Conservation (phyloP, 768 basidiomycete genomes). For the Postia placenta region DNA sequence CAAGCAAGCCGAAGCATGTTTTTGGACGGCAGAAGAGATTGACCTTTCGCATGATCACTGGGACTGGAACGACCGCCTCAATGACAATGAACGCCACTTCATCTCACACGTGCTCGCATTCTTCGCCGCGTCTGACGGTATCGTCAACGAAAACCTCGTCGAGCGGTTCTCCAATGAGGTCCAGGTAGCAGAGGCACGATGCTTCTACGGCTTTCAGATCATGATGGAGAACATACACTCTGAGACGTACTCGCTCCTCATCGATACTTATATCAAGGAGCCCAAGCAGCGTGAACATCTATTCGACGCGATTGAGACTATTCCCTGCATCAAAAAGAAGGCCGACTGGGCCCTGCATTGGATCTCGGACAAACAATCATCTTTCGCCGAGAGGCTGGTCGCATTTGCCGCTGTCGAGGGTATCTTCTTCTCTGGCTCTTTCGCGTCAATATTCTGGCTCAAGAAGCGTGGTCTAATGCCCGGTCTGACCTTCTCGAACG, state of each 20-base stretch:
- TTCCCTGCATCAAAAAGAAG: constrained; percentile 88
- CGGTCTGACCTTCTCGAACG: constrained; percentile 93
- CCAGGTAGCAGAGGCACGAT: constrained; percentile 87
- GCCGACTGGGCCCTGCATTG: constrained; percentile 93
- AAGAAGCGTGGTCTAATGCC: constrained; percentile 99
- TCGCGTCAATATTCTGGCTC: constrained; percentile 93
- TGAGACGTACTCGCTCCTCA: constrained; percentile 93
- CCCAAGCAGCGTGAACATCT: constrained; percentile 66
- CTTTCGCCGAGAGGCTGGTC: constrained; percentile 84
- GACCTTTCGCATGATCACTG: constrained; percentile 80
- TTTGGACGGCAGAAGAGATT: constrained; percentile 93
- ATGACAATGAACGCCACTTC: constrained; percentile 79
- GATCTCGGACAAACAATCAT: constrained; percentile 78
- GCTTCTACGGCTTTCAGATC: constrained; percentile 97
- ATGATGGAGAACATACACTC: constrained; percentile 99
- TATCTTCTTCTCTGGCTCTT: constrained; percentile 93
- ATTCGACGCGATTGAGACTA: constrained; percentile 90
- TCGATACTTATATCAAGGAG: constrained; percentile 93
- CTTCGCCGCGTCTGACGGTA: constrained; percentile 94
- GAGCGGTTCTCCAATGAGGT: constrained; percentile 93
- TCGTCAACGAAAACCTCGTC: constrained; percentile 93
- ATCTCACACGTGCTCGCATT: constrained; percentile 92
- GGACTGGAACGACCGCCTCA: constrained; percentile 84
- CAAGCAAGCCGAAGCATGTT: constrained; percentile 90
- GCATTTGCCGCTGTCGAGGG: constrained; percentile 97